phyloP scores from a whole-genome alignment of 345 rosid species.

The Trapa incisa region DNA sequence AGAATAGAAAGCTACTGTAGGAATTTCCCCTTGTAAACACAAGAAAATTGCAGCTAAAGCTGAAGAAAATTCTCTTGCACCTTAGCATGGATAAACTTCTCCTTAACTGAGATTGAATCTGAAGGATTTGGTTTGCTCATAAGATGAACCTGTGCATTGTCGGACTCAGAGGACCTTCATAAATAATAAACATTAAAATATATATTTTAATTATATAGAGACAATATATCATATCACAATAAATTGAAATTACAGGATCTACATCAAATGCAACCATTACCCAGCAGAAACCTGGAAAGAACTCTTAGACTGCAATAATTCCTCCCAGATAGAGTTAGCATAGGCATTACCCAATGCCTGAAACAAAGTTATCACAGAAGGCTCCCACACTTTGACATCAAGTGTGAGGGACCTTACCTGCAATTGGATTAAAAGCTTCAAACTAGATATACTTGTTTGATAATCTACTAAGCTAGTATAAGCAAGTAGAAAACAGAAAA shows the following conservation, averaged over 20 bases:
- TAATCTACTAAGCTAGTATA: neutral
- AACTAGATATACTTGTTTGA: neutral
- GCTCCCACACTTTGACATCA: constrained; percentile 98
- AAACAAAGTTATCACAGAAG: constrained; percentile 87
- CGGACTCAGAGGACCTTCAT: constrained; percentile 44
- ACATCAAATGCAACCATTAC: constrained; percentile 21
- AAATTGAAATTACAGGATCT: constrained; percentile 7
- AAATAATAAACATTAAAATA: constrained; percentile 9
- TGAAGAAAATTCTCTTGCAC: constrained; percentile 19
- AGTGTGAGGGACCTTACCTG: constrained; percentile 98
- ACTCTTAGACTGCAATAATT: constrained; percentile 72
- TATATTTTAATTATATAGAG: neutral
- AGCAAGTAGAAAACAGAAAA: neutral
- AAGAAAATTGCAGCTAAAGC: constrained; percentile 9
- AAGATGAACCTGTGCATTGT: constrained; percentile 46
- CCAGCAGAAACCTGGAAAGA: constrained; percentile 49
- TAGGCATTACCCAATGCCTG: constrained; percentile 88
- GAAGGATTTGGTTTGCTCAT: constrained; percentile 51
- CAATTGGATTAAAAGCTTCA: constrained; percentile 4
- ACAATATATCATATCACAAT: neutral
- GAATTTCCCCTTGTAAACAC: neutral
- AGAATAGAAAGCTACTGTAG: neutral
- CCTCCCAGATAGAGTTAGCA: constrained; percentile 98
- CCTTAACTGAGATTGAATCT: constrained; percentile 81
- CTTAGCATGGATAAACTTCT: constrained; percentile 97